Conservation (phyloP, 2,329 filamentous ascomycete genomes). For the Arthrobotrys sphaeroides region DNA sequence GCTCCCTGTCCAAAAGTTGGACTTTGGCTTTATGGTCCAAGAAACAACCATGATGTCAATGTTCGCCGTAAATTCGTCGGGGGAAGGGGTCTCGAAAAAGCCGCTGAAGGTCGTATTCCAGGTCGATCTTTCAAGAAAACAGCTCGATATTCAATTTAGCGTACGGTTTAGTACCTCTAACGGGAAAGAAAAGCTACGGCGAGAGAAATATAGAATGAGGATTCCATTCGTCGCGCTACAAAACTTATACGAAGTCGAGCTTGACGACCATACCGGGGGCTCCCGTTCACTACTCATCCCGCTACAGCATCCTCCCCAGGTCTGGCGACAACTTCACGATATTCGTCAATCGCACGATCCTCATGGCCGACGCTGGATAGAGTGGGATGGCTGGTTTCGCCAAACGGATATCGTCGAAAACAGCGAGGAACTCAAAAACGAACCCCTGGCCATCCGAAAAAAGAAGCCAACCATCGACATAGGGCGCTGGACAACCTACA, state of each 20-base stretch:
- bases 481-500: constrained; percentile 69
- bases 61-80: constrained; percentile 61
- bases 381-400: constrained; percentile 70
- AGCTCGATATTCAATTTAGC: constrained; percentile 63
- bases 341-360: constrained; percentile 62
- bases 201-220: constrained; percentile 59
- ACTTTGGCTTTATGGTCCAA: constrained; percentile 71
- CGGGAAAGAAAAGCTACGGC: constrained; percentile 35
- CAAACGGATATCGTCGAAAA: constrained; percentile 71
- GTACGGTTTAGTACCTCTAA: constrained; percentile 57
- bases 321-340: constrained; percentile 59
- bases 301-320: constrained; percentile 64
- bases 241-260: constrained; percentile 58
- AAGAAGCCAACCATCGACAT: constrained; percentile 68
- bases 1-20: constrained; percentile 64
- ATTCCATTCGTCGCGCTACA: constrained; percentile 63
- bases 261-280: constrained; percentile 58
- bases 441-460: constrained; percentile 65
- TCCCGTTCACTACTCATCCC: constrained; percentile 64
- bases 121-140: constrained; percentile 62
- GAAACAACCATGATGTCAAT: constrained; percentile 70
- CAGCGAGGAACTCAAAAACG: constrained; percentile 59
- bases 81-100: constrained; percentile 56
- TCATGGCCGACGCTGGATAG: constrained; percentile 64
- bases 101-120: constrained; percentile 57